Conservation (phyloP, 2,329 filamentous ascomycete genomes). For the Domatiomyces catenatus region DNA sequence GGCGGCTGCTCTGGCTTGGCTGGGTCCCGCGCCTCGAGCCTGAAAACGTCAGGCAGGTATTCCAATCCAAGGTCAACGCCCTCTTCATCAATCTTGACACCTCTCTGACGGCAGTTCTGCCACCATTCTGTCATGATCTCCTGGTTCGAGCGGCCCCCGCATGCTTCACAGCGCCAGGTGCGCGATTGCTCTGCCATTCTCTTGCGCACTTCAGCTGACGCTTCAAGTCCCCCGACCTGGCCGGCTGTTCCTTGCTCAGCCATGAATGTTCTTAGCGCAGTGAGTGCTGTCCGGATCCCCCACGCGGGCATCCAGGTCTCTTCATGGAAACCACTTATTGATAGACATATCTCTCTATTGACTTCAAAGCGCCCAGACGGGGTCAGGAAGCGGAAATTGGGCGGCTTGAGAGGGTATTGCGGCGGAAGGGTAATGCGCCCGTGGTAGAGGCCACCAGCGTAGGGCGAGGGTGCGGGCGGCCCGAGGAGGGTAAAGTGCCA, state of each 20-base stretch:
- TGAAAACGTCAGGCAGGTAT: constrained; percentile 38
- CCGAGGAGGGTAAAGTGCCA: constrained; percentile 98
- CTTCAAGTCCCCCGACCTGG: constrained; percentile 80
- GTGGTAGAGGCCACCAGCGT: constrained; percentile 75
- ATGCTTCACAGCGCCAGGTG: constrained; percentile 53
- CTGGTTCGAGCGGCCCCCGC: constrained; percentile 46
- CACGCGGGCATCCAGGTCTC: constrained; percentile 98
- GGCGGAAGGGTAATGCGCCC: constrained; percentile 84
- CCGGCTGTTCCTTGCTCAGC: constrained; percentile 65
- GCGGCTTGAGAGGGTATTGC: constrained; percentile 79
- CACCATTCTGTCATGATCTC: constrained; percentile 61
- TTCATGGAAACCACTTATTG: constrained; percentile 87
- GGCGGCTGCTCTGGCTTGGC: constrained; percentile 19
- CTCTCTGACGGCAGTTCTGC: constrained; percentile 36
- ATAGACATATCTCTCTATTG: constrained; percentile 91
- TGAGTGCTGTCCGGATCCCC: constrained; percentile 80
- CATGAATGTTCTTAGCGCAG: constrained; percentile 76
- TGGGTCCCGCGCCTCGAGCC: constrained; percentile 55
- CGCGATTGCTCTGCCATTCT: constrained; percentile 53
- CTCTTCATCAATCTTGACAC: constrained; percentile 26
- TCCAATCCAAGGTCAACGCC: constrained; percentile 27
- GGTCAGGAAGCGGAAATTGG: constrained; percentile 88
- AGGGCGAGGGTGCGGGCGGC: constrained; percentile 62
- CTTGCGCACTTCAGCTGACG: constrained; percentile 49
- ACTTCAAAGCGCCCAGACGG: constrained; percentile 86